Evolutionary conservation across 495 filamentous ascomycete genomes (phyloP).

Genomic region (Haplographium delicatum): DNA sequence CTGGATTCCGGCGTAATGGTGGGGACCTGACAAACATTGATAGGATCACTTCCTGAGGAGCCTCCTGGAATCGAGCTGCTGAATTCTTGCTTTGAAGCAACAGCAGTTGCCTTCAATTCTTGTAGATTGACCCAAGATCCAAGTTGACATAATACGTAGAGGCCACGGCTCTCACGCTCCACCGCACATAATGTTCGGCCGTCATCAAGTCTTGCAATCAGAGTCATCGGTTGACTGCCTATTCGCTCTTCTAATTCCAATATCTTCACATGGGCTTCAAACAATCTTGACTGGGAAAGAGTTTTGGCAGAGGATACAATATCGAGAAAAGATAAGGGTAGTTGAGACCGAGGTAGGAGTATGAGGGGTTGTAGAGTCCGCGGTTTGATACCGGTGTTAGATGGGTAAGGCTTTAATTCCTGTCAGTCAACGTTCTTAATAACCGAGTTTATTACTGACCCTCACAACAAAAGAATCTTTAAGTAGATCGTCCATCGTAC

Average conservation of each 20-base stretch:
- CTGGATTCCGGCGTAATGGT: constrained; percentile 35
- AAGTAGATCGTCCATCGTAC: constrained; percentile 42
- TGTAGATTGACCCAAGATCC: constrained; percentile 56
- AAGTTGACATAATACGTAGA: constrained; percentile 70
- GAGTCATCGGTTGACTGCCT: constrained; percentile 46
- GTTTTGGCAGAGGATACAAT: constrained; percentile 43
- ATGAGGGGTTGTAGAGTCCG: constrained; percentile 56
- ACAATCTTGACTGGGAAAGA: constrained; percentile 48
- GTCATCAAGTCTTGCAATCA: constrained; percentile 60
- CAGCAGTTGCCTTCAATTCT: constrained; percentile 30
- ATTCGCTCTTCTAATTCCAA: constrained; percentile 54
- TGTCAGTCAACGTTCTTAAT: constrained; percentile 21
- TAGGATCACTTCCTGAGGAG: background rate
- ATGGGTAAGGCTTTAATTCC: constrained; percentile 48
- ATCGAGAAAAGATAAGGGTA: constrained; percentile 59
- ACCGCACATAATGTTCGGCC: constrained; percentile 57
- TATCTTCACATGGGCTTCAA: constrained; percentile 55
- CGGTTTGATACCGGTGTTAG: constrained; percentile 50
- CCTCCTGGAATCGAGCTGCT: constrained; percentile 16
- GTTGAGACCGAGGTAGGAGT: constrained; percentile 52
- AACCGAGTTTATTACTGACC: constrained; percentile 27
- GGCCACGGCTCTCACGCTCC: constrained; percentile 59
- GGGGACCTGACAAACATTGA: constrained; percentile 16
- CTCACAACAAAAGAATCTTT: constrained; percentile 42
- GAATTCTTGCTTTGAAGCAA: constrained; percentile 34